Conservation (phyloP, 169 alveolate species). For the Perkinsus chesapeaki region DNA sequence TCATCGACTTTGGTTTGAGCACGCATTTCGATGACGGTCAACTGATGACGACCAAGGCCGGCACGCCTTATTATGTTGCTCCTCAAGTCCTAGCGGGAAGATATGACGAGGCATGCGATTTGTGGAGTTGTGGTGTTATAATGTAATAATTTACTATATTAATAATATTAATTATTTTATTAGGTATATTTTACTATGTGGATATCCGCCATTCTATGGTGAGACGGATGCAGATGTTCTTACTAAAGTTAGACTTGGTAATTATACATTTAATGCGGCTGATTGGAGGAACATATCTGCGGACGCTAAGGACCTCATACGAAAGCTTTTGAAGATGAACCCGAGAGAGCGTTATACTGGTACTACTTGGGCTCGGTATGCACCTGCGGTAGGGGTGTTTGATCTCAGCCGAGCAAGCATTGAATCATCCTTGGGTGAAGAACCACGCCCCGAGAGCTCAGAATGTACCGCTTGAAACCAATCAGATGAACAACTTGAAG, state of each 20-base stretch:
- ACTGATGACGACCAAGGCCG: slow-evolving; percentile 51
- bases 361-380: slow-evolving; percentile 43
- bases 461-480: background rate
- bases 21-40: slow-evolving; percentile 41
- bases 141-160: slow-evolving; percentile 41
- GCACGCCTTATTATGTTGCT: slow-evolving; percentile 88
- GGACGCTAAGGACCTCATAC: slow-evolving; percentile 82
- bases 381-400: background rate
- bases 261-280: slow-evolving; percentile 50
- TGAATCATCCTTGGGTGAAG: slow-evolving; percentile 82
- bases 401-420: slow-evolving; percentile 72
- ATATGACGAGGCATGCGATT: slow-evolving; percentile 87
- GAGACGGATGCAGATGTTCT: slow-evolving; percentile 60
- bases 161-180: background rate
- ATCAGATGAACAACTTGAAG: slow-evolving; percentile 11
- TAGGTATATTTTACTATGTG: slow-evolving; percentile 57
- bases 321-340: slow-evolving; percentile 64
- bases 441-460: slow-evolving; percentile 32
- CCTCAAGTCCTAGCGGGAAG: slow-evolving; percentile 87
- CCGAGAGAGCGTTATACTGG: slow-evolving; percentile 40
- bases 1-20: slow-evolving; percentile 79
- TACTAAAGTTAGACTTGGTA: slow-evolving; percentile 32
- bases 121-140: slow-evolving; percentile 88
- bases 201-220: slow-evolving; percentile 70
- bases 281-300: slow-evolving; percentile 73